Conservation (phyloP, 1,284 basidiomycete genomes). For the Trichosporon sp. region DNA sequence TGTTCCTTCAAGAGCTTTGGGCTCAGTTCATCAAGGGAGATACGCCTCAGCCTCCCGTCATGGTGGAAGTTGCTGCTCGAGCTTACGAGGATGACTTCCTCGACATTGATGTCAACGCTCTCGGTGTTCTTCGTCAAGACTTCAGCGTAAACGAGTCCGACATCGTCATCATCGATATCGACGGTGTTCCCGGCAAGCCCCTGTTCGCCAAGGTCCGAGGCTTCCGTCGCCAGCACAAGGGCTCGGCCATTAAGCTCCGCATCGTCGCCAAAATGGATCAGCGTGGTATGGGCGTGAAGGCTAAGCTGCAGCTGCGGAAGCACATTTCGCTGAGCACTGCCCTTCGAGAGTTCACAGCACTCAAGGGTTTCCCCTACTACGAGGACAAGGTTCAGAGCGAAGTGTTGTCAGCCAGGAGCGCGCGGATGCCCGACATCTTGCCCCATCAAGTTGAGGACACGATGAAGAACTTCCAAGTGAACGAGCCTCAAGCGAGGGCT, state of each 20-base stretch:
- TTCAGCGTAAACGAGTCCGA: constrained; percentile 80
- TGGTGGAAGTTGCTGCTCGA: constrained; percentile 67
- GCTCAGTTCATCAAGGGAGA: constrained; percentile 79
- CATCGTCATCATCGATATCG: constrained; percentile 73
- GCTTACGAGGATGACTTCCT: constrained; percentile 54
- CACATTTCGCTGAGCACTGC: constrained; percentile 88
- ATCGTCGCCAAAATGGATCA: constrained; percentile 57
- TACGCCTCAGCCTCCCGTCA: constrained; percentile 64
- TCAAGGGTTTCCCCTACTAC: constrained; percentile 80
- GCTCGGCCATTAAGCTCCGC: constrained; percentile 59
- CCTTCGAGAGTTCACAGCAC: constrained; percentile 86
- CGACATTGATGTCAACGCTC: constrained; percentile 50
- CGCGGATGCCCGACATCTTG: constrained; percentile 61
- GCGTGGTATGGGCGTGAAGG: constrained; percentile 55
- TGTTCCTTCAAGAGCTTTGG: constrained; percentile 92
- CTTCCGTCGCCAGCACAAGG: constrained; percentile 63
- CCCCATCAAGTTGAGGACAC: constrained; percentile 65
- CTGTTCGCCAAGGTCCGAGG: constrained; percentile 75
- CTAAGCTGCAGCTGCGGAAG: constrained; percentile 75
- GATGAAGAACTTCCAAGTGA: constrained; percentile 75
- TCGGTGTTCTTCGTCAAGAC: constrained; percentile 65
- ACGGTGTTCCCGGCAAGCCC: constrained; percentile 56
- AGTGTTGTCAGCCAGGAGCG: constrained; percentile 70
- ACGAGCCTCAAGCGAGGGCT: constrained; percentile 92
- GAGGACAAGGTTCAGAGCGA: constrained; percentile 66